Base-by-base conservation (phyloP, 1,139 yeast species). In the Pneumocystis sp. region DNA sequence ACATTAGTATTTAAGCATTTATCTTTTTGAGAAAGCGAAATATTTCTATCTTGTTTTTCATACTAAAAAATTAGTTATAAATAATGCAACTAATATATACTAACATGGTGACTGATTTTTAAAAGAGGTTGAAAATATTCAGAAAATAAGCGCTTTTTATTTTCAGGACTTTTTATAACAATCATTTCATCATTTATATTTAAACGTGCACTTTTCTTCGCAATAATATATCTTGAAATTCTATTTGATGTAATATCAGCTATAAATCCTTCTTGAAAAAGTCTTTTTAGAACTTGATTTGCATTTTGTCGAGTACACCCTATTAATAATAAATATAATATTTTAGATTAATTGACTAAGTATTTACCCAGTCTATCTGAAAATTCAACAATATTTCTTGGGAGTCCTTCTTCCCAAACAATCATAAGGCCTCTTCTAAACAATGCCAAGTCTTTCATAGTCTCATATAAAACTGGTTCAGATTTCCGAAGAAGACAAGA, bases 91-190 rank as follows among this genome's bases (percentile, higher is more conserved):
- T 25, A 25, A n/a, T 50, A 50, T 19, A 50, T 50, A 50, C 57
- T 50, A 25, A 50, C 57, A 50, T 50, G 57, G 21, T 50, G 57
- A 10, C 57, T 50, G 10, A 50, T 50, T 25, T 50, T 50, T 25
- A 50, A 50, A 50, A 50, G 57, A 25, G 79, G 57, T 17, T 50
- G 57, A 25, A 50, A 50, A 50, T 50, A 50, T 50, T 50, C 34
- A 25, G 57, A 50, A 50, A 50, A 50, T 25, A 50, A 50, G 12
- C 57, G 57, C 10, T 50, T 34, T 25, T 50, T 50, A 50, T 50
- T 50, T 25, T 50, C 57, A 25, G 34, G 34, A 7, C 3, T 50
- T 50, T 50, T 50, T 12, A 25, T 34, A 25, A 50, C 57, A 50
- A 17, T 17, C 57, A 50, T 50, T 50, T 50, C 57, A 25, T 50